Conservation (phyloP, 129 eudicot genomes). For the Chrysanthemum makinoi region DNA sequence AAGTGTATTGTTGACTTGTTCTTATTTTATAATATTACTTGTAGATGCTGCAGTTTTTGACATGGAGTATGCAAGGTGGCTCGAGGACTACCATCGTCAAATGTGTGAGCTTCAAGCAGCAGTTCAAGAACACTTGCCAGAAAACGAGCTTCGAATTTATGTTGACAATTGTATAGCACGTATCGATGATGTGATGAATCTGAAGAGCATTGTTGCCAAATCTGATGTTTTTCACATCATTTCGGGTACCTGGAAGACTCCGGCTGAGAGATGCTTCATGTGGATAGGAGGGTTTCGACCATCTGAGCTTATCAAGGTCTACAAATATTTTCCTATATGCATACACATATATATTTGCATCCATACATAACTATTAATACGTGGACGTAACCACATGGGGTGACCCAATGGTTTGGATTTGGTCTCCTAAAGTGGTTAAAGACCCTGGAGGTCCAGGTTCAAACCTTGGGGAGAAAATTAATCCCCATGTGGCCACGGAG, state of each 20-base stretch:
- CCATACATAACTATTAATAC: neutral
- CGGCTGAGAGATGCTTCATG: constrained; percentile 97
- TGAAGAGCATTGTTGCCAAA: constrained; percentile 73
- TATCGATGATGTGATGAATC: constrained; percentile 72
- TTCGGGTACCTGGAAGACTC: constrained; percentile 96
- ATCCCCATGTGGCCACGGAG: no score
- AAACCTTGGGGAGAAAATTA: no score
- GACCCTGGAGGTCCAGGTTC: no score
- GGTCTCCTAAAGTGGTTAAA: no score
- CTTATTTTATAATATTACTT: constrained; percentile 16
- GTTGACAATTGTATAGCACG: constrained; percentile 85
- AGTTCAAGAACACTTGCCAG: constrained; percentile 83
- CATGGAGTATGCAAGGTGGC: constrained; percentile 91
- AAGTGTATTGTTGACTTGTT: neutral
- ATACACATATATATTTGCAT: neutral
- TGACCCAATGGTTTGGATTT: no score
- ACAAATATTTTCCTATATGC: neutral
- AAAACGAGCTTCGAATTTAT: constrained; percentile 72
- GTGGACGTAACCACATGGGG: no score
- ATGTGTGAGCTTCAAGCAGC: constrained; percentile 90
- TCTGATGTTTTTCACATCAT: constrained; percentile 85
- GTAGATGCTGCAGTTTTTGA: constrained; percentile 88
- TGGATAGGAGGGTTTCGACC: constrained; percentile 99
- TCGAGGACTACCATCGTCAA: constrained; percentile 86
- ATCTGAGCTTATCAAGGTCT: constrained; percentile 85